Base-by-base conservation (phyloP, 2,329 filamentous ascomycete genomes). In the Ceratocystis diversiconidia region DNA sequence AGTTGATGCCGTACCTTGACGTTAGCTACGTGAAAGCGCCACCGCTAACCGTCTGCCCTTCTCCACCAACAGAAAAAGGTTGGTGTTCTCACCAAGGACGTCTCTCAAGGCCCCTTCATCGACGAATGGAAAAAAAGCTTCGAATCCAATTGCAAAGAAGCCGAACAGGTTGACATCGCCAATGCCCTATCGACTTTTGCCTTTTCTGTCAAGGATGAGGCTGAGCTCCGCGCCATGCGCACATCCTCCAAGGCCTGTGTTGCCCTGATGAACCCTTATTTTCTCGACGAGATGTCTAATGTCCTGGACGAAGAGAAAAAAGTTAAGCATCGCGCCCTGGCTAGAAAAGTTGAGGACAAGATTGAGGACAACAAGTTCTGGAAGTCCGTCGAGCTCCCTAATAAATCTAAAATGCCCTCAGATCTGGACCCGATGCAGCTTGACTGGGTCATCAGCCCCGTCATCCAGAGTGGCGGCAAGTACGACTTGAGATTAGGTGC, bases 291-390 rank as follows among this genome's bases (percentile, higher is more conserved):
- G 74, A 97, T 99, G 92, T 96, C 92, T 62, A 88, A 89, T 71
- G 88, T 97, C 63, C 84, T 99, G 68, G 94, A 99, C 73, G 88
- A 92, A 70, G 95, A 97, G 75, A 96, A 96, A 80, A 96, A 96
- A 74, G 90, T 97, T 73, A 94, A 91, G 69, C 94, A 99, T 76
- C 89, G 87, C 69, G 82, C 82, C 1, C 82, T 99, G 6, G 86
- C 89, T n/a, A 85, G 90, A 71, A 94, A 92, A 75, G 88, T 99
- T 41, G 86, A 92, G 70, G 84, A 85, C 72, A 96, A 96, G 77
- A 86, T 99, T 66, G 92, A 97, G 71, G 91, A 99, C 71, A 80
- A 84, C 63, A 95, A 95, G 72, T 99, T 95, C 74, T 99, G 96
- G 84, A 89, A 91, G 73, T 88, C 80, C 73, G 82, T 87, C 77